Base-by-base conservation (phyloP, 257 asterid species). In the Catharanthus roseus region DNA sequence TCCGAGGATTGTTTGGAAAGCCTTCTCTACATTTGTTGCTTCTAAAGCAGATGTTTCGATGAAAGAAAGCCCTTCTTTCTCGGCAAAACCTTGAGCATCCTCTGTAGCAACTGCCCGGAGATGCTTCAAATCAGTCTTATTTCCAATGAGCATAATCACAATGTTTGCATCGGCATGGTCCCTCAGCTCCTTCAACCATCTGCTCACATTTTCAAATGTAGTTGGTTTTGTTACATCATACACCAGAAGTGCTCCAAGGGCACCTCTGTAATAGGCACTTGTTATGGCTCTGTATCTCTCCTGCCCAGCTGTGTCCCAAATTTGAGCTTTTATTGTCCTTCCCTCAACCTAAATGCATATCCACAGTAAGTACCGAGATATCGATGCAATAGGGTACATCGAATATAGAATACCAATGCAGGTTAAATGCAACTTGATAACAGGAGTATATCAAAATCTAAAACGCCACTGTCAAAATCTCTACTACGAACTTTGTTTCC, bases 251-350 rank as follows among this genome's bases (percentile, higher is more conserved):
- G 98, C 98, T 70, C 97, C 98, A 19, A 93, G 80, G 18, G 98
- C 97, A 70, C 97, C 98, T 68, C 98, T 90, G 78, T 93, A 90
- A 55, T 93, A 93, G 26, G 98, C 98, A 78, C 98, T 90, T 72
- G 98, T 93, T 34, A 93, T 93, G 78, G 98, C 98, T 61, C 98
- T 79, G 85, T 92, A 92, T 76, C 98, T 87, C 82, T 90, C 98
- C 78, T 93, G 98, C n/a, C 97, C 98, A 54, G 98, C 98, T 1
- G 98, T 93, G 88, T 93, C 98, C 98, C 98, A 93, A 63, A 93
- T 93, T 77, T 93, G 98, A 79, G 98, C 92, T 84, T 93, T 93
- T 67, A 93, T 82, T 2, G 95, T 90, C 83, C 92, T 86, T 70
- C 90, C 97, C 82, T 93, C 98, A n/a, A 93, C 96, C 91, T 88